Evolutionary conservation across 2,329 filamentous ascomycete species (phyloP).

Genomic region (Trichoderma arundinaceum): DNA sequence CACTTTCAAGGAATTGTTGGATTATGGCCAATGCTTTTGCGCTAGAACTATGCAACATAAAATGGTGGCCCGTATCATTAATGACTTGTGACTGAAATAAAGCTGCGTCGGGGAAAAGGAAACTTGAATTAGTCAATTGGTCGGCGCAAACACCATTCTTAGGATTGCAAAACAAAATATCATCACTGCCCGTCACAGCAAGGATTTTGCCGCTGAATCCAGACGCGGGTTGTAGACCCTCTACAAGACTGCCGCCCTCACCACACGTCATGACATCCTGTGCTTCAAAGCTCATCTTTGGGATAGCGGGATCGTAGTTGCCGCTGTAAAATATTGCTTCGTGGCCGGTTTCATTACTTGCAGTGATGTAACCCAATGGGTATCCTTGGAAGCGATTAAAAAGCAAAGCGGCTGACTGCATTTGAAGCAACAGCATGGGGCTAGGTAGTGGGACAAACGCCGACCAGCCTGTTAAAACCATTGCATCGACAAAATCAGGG

Average conservation of each 20-base stretch:
- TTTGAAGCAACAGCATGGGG: slow-evolving; percentile 2
- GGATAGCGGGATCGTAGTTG: background rate
- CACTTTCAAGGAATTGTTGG: slow-evolving; percentile 4
- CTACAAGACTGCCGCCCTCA: slow-evolving; percentile 11
- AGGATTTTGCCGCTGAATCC: slow-evolving; percentile 10
- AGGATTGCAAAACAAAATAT: background rate
- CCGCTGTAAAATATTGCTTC: slow-evolving; percentile 6
- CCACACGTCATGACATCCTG: slow-evolving; percentile 20
- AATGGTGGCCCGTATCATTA: slow-evolving; percentile 9
- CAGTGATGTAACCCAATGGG: slow-evolving; percentile 13
- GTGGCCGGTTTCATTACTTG: slow-evolving; percentile 7
- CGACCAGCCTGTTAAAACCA: slow-evolving; percentile 19
- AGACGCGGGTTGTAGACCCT: slow-evolving; percentile 4
- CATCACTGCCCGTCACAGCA: background rate
- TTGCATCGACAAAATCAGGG: slow-evolving; percentile 4
- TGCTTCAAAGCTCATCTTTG: background rate
- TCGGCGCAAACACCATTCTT: slow-evolving; percentile 1
- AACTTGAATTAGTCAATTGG: background rate
- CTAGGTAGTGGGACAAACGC: slow-evolving; percentile 11
- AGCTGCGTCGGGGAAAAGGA: background rate
- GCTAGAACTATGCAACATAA: slow-evolving; percentile 12
- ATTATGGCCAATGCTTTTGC: background rate
- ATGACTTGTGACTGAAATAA: slow-evolving; percentile 4
- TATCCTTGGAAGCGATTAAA: slow-evolving; percentile 12
- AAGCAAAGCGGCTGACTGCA: slow-evolving; percentile 11